These are phyloP conservation scores for Candida taoyuanica DNA, from an alignment of 805 yeast genomes.

Conservation along the genomic window DNA sequence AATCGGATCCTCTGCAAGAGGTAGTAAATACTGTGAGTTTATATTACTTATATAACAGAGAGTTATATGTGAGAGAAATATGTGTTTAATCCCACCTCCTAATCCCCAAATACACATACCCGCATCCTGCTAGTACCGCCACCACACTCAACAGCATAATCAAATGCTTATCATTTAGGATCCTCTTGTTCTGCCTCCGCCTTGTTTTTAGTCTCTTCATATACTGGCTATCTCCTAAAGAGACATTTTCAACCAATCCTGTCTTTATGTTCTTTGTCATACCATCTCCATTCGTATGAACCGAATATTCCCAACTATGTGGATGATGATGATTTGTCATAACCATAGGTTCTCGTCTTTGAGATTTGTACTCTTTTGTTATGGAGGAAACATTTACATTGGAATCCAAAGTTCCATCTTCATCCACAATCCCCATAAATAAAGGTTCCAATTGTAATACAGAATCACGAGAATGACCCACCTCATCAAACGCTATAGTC, in stretches of 20 bases:
- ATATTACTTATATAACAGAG: no score
- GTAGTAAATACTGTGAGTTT: no score
- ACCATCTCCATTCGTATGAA: constrained; percentile 6
- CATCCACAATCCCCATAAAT: constrained; percentile 71
- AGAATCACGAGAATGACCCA: constrained; percentile 97
- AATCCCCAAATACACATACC: constrained; percentile 15
- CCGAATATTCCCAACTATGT: neutral
- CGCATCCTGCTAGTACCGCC: constrained; percentile 18
- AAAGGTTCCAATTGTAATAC: constrained; percentile 64
- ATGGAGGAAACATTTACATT: constrained; percentile 2
- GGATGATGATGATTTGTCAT: no score
- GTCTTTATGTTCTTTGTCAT: constrained; percentile 6
- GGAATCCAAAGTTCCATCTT: constrained; percentile 7
- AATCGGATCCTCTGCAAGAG: no score
- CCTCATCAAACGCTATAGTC: constrained; percentile 80
- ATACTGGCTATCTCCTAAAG: constrained; percentile 25
- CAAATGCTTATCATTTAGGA: constrained; percentile 11
- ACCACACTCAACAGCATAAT: constrained; percentile 8
- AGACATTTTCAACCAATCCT: constrained; percentile 16
- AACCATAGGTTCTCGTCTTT: no score
- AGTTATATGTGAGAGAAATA: no score
- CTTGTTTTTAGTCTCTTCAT: constrained; percentile 9
- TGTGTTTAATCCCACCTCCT: constrained; percentile 18
- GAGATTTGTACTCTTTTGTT: no score
- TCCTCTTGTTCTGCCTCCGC: constrained; percentile 6